phyloP scores from a whole-genome alignment of 2,329 filamentous ascomycete genomes.

The Penicillium sp. region DNA sequence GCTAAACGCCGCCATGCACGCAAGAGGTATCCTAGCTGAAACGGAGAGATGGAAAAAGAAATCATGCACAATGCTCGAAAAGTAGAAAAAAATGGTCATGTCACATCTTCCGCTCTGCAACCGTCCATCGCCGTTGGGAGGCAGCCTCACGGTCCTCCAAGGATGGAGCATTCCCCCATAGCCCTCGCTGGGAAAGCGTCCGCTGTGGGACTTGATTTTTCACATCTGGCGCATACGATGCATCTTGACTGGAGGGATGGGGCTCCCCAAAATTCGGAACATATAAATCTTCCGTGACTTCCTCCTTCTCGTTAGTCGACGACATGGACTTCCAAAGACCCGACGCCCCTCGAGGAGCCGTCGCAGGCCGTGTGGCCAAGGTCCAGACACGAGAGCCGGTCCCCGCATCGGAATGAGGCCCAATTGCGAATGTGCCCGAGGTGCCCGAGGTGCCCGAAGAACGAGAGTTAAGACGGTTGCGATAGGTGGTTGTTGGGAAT shows the following conservation, averaged over 20 bases:
- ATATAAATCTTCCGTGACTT: constrained; percentile 28
- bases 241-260: constrained; percentile 17
- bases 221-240: constrained; percentile 8
- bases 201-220: constrained; percentile 25
- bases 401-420: constrained; percentile 16
- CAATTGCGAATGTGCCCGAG: constrained; percentile 24
- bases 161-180: constrained; percentile 34
- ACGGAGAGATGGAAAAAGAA: constrained; percentile 1
- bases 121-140: constrained; percentile 36
- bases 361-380: constrained; percentile 17
- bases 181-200: constrained; percentile 31
- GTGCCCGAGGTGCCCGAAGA: constrained; percentile 24
- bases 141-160: constrained; percentile 26
- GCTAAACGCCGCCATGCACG: constrained; percentile 13
- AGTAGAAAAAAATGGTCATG: not conserved
- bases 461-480: constrained; percentile 30
- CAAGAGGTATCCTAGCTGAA: constrained; percentile 15
- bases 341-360: constrained; percentile 19
- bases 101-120: constrained; percentile 30
- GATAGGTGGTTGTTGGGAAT: constrained; percentile 25
- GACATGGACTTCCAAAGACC: constrained; percentile 36
- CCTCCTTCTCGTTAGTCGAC: constrained; percentile 17
- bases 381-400: constrained; percentile 21
- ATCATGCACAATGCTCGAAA: not conserved
- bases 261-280: constrained; percentile 35